A percentile compares a stretch with the other conserved stretches of the same genome.
Evolutionary conservation across 1,139 yeast genomes (phyloP).

Genomic region (Yamadazyma atlantica): DNA sequence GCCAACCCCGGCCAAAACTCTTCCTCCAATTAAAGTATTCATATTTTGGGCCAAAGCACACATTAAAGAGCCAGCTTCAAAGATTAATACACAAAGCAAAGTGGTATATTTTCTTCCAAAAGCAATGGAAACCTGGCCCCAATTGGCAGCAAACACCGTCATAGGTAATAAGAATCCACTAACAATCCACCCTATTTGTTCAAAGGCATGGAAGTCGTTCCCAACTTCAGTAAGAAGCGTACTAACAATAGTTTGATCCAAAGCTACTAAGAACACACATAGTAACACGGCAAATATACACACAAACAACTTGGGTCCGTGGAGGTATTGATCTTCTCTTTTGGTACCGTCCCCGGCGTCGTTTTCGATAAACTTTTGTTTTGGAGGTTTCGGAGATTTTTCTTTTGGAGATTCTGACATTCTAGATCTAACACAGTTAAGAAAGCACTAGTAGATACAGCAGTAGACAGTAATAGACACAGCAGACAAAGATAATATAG

Average conservation of each 20-base stretch:
- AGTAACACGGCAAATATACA: conserved; percentile 29
- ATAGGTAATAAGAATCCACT: conserved; percentile 54
- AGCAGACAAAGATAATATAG: too few relatives aligned
- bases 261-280: conserved; percentile 37
- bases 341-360: conserved; percentile 43
- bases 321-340: conserved; percentile 38
- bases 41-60: conserved; percentile 36
- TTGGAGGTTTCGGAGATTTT: background rate
- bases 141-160: conserved; percentile 36
- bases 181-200: conserved; percentile 61
- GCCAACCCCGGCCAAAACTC: conserved; percentile 36
- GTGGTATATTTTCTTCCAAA: conserved; percentile 46
- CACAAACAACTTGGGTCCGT: conserved; percentile 25
- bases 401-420: background rate
- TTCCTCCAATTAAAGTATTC: conserved; percentile 39
- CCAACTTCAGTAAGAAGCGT: conserved; percentile 40
- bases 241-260: conserved; percentile 44
- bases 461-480: too few relatives aligned
- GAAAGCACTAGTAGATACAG: too few relatives aligned
- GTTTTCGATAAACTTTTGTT: background rate
- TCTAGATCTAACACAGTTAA: background rate
- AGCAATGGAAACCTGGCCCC: conserved; percentile 45
- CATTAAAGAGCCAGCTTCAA: conserved; percentile 40
- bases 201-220: conserved; percentile 42
- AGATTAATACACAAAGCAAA: conserved; percentile 31